Evolutionary conservation across 2,329 filamentous ascomycete genomes (phyloP).

Genomic region (Aspergillus sojae): DNA sequence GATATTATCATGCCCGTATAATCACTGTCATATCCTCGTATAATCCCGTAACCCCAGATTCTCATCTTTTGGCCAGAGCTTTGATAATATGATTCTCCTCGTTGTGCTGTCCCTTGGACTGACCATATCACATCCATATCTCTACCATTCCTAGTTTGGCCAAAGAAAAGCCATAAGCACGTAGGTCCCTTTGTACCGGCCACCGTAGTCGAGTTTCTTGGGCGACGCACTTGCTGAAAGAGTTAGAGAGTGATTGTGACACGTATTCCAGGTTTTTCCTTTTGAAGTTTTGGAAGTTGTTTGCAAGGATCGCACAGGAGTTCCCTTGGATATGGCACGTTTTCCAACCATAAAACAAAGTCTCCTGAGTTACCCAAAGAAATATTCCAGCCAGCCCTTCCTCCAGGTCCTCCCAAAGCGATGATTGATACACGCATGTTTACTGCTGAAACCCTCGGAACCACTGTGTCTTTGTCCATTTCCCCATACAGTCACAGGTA

Average conservation of each 20-base stretch:
- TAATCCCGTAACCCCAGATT: background rate
- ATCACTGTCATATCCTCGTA: background rate
- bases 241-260: background rate
- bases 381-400: conserved; percentile 33
- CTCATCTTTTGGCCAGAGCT: background rate
- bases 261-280: background rate
- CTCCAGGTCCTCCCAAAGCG: conserved; percentile 38
- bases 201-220: background rate
- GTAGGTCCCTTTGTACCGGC: background rate
- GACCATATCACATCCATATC: background rate
- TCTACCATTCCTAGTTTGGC: background rate
- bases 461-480: conserved; percentile 40
- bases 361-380: conserved; percentile 25
- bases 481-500: conserved; percentile 70
- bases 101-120: background rate
- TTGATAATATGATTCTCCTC: background rate
- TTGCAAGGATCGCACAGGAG: too few species aligned
- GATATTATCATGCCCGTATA: background rate
- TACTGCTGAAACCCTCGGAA: conserved; percentile 29
- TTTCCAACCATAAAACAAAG: background rate
- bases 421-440: conserved; percentile 37
- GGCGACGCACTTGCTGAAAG: background rate
- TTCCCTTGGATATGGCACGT: too few species aligned
- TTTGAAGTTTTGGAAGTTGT: background rate
- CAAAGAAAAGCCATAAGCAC: background rate